phyloP scores from a whole-genome alignment of 495 filamentous ascomycete species.

The Penicillium lagena region DNA sequence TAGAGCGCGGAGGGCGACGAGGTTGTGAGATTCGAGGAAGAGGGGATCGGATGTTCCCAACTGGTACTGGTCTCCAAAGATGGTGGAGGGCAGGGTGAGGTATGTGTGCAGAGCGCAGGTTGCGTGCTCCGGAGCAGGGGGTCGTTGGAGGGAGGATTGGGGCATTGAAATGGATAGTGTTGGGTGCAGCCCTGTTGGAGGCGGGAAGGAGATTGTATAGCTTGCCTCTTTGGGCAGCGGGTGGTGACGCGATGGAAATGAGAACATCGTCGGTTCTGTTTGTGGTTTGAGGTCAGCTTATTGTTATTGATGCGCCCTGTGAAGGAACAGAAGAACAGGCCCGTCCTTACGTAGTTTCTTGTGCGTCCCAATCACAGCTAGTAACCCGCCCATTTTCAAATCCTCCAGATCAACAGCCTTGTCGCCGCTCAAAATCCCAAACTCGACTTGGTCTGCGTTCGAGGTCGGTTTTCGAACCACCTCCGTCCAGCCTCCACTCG shows the following conservation, averaged over 20 bases:
- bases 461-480: constrained; percentile 29
- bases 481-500: constrained; percentile 43
- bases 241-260: constrained; percentile 86
- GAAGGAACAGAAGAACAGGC: constrained; percentile 2
- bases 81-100: constrained; percentile 72
- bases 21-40: constrained; percentile 68
- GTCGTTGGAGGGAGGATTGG: constrained; percentile 19
- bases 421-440: constrained; percentile 74
- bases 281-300: background rate
- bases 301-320: background rate
- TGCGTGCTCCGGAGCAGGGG: constrained; percentile 26
- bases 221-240: constrained; percentile 33
- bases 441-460: constrained; percentile 53
- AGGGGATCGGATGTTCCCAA: constrained; percentile 58
- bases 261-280: constrained; percentile 69
- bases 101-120: constrained; percentile 74
- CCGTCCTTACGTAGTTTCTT: constrained; percentile 51
- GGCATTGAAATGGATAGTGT: constrained; percentile 57
- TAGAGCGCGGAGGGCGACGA: constrained; percentile 59
- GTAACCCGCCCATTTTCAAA: constrained; percentile 68
- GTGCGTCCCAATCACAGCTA: constrained; percentile 75
- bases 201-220: constrained; percentile 48
- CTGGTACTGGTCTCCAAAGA: constrained; percentile 88
- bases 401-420: constrained; percentile 59
- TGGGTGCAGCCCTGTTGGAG: constrained; percentile 84